These are phyloP conservation scores for Ascocoryne sarcoides DNA, from an alignment of 2,329 filamentous ascomycete species.

Conservation along the genomic window DNA sequence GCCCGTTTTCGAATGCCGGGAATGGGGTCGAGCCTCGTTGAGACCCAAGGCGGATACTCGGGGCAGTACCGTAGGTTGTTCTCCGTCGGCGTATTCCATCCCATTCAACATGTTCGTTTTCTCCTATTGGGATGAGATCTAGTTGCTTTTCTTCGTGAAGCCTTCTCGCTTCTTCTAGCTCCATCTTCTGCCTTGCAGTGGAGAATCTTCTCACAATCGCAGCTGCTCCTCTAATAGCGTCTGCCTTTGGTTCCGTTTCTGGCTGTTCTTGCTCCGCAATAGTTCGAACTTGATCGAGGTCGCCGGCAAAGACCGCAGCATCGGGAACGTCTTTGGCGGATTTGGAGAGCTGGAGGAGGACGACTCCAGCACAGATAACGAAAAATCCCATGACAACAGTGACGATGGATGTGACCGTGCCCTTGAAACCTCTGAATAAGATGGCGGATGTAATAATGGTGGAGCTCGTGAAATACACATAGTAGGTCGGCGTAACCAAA, in stretches of 20 bases:
- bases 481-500: slow-evolving; percentile 95
- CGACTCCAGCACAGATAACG: slow-evolving; percentile 85
- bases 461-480: slow-evolving; percentile 94
- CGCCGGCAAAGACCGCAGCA: slow-evolving; percentile 80
- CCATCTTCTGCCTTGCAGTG: slow-evolving; percentile 63
- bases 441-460: slow-evolving; percentile 92
- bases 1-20: slow-evolving; percentile 21
- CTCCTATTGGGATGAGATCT: slow-evolving; percentile 68
- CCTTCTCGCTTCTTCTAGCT: slow-evolving; percentile 69
- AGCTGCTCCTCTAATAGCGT: slow-evolving; percentile 85
- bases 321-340: slow-evolving; percentile 97
- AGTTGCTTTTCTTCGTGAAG: slow-evolving; percentile 69
- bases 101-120: slow-evolving; percentile 75
- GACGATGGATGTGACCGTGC: slow-evolving; percentile 67
- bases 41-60: slow-evolving; percentile 21
- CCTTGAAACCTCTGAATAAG: slow-evolving; percentile 89
- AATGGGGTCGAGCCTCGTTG: slow-evolving; percentile 24
- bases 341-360: slow-evolving; percentile 91
- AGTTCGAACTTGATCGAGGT: slow-evolving; percentile 89
- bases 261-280: slow-evolving; percentile 92
- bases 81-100: slow-evolving; percentile 75
- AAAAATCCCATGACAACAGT: slow-evolving; percentile 92
- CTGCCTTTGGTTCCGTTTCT: slow-evolving; percentile 93
- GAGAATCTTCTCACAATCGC: slow-evolving; percentile 83
- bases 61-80: slow-evolving; percentile 38